A percentile compares a stretch with the other conserved stretches of the same genome.
phyloP scores from a whole-genome alignment of 2,329 filamentous ascomycete species.

The Hypoxylon sp. region DNA sequence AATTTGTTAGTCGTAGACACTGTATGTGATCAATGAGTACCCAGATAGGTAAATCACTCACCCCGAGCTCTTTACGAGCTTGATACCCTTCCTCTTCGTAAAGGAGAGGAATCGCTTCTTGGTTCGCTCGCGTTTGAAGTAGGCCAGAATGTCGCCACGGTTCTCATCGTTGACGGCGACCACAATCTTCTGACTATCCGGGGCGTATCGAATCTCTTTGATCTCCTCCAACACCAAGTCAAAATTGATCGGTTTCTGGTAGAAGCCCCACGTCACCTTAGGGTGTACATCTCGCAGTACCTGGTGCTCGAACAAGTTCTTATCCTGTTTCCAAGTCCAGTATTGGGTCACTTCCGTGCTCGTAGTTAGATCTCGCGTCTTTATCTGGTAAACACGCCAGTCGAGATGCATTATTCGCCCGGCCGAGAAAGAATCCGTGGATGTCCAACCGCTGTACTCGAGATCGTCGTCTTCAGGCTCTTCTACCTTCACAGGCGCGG shows the following conservation, averaged over 20 bases:
- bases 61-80: constrained; percentile 55
- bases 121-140: constrained; percentile 65
- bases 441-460: constrained; percentile 61
- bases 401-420: constrained; percentile 60
- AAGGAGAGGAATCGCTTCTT: constrained; percentile 65
- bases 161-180: constrained; percentile 55
- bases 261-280: constrained; percentile 60
- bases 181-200: constrained; percentile 56
- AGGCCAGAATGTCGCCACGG: constrained; percentile 61
- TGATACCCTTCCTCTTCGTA: constrained; percentile 58
- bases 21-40: neutral
- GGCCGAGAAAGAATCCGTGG: constrained; percentile 62
- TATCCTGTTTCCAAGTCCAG: constrained; percentile 62
- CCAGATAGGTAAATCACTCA: constrained; percentile 56
- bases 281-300: constrained; percentile 60
- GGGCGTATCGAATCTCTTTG: constrained; percentile 58
- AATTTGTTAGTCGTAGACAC: constrained; percentile 11
- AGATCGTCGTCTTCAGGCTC: constrained; percentile 54
- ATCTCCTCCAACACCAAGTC: constrained; percentile 62
- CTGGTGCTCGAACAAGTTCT: constrained; percentile 64
- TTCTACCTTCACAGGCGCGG: constrained; percentile 22
- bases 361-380: constrained; percentile 60
- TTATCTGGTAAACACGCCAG: constrained; percentile 66
- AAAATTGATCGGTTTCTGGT: constrained; percentile 64
- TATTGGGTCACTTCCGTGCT: constrained; percentile 65